A percentile compares a stretch with the other conserved stretches of the same genome.
These are phyloP conservation scores for Russula olivacea DNA, from an alignment of 768 basidiomycete genomes.

Conservation along the genomic window DNA sequence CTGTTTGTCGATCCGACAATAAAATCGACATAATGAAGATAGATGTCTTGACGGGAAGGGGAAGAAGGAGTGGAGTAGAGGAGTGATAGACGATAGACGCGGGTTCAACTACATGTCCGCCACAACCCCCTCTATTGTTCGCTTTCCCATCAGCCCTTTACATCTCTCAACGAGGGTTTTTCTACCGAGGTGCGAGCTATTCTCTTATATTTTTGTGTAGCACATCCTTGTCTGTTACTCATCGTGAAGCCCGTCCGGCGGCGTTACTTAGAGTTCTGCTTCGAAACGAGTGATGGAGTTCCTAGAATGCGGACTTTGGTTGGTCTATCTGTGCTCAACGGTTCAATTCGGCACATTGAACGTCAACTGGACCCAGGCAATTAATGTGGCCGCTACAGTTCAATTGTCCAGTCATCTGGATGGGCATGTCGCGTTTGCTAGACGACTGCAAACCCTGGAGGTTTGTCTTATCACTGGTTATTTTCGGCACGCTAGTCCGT, in stretches of 20 bases:
- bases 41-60: neutral
- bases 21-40: conserved; percentile 15
- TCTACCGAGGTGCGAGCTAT: neutral
- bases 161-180: neutral
- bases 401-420: neutral
- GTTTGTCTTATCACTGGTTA: neutral
- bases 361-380: neutral
- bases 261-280: neutral
- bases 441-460: neutral
- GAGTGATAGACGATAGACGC: conserved; percentile 9
- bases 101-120: neutral
- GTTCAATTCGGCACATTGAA: neutral
- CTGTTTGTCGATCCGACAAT: conserved; percentile 21
- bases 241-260: neutral
- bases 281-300: too few species aligned
- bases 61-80: neutral
- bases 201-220: neutral
- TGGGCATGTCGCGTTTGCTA: neutral
- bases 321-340: neutral
- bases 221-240: neutral
- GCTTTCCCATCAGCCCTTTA: neutral
- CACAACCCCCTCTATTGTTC: neutral
- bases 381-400: neutral
- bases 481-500: neutral
- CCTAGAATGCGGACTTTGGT: neutral